Base-by-base conservation (phyloP, 2,329 filamentous ascomycete species). In the Monilinia laxa region DNA sequence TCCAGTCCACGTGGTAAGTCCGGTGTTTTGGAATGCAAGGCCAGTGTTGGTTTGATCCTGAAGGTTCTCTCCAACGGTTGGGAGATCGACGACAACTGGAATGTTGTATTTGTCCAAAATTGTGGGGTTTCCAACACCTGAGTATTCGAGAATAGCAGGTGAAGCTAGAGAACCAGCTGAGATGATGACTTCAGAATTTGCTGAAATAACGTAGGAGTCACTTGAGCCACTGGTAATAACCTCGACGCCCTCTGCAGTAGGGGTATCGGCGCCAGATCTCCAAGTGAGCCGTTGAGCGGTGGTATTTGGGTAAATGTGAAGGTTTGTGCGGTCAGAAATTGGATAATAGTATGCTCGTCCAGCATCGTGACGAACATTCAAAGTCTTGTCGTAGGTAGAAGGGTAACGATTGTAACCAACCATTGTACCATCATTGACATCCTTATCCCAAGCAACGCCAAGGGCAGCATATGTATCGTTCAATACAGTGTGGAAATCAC, bases 261-360 rank as follows among this genome's bases (percentile, higher is more conserved):
- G 57, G 9, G 54, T 67, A 35, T 23, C 42, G 2, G 47, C 23
- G n/a, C 25, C 18, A 5, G 31, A 52, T 9, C 62, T 52, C 12
- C 70, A 71, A 11, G 68, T 42, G 16, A 72, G 64, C 14, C 64
- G 65, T 23, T 70, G 67, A 31, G 69, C 71, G 14, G 38, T 42
- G 5, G 71, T 70, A 45, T 69, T 67, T 9, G 62, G 51, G 58
- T 63, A 70, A 16, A 72, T 45, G 35, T 75, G 74, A 9, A 82
- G 73, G 65, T 82, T 82, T 1, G 71, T 69, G 38, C 79, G 73
- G 20, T 73, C 70, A 28, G 76, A 74, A 4, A 81, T 69, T 0
- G 77, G 78, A 67, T 78, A 79, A 65, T 78, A 78, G 69, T 79
- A 83, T 1, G 81, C 79, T 20, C 77, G 76, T 7, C 78, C 80